These are phyloP conservation scores for Penicillium lagena DNA, from an alignment of 495 filamentous ascomycete genomes.

Conservation along the genomic window DNA sequence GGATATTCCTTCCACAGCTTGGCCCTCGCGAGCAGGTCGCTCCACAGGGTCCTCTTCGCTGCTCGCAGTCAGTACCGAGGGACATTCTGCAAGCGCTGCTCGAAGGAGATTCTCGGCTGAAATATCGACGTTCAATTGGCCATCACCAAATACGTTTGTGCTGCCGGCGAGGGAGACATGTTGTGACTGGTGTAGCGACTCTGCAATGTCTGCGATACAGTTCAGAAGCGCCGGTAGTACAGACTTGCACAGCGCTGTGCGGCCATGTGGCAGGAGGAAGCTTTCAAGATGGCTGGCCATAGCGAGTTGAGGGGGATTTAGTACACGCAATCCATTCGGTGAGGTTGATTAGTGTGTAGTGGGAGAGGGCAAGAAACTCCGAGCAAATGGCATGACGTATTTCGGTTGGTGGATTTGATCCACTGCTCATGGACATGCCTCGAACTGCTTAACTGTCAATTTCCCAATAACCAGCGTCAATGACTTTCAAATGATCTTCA, in stretches of 20 bases:
- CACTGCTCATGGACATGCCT: no score
- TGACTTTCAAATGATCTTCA: no score
- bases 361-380: no score
- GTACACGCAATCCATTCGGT: no score
- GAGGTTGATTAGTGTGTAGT: no score
- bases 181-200: constrained; percentile 28
- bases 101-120: constrained; percentile 39
- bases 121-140: constrained; percentile 51
- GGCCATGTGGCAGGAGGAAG: constrained; percentile 1
- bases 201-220: constrained; percentile 25
- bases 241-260: constrained; percentile 11
- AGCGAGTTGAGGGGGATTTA: no score
- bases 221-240: constrained; percentile 36
- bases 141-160: constrained; percentile 46
- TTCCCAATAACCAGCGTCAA: no score
- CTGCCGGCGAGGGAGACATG: constrained; percentile 35
- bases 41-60: constrained; percentile 50
- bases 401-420: no score
- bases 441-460: no score
- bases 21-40: constrained; percentile 6
- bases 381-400: no score
- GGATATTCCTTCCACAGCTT: not conserved
- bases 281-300: not conserved
- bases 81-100: constrained; percentile 29
- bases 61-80: constrained; percentile 35